Percentiles rank a stretch among this genome's conserved stretches.
Evolutionary conservation across 352 stramenopile genomes (phyloP).

Genomic region (Pythium biforme): DNA sequence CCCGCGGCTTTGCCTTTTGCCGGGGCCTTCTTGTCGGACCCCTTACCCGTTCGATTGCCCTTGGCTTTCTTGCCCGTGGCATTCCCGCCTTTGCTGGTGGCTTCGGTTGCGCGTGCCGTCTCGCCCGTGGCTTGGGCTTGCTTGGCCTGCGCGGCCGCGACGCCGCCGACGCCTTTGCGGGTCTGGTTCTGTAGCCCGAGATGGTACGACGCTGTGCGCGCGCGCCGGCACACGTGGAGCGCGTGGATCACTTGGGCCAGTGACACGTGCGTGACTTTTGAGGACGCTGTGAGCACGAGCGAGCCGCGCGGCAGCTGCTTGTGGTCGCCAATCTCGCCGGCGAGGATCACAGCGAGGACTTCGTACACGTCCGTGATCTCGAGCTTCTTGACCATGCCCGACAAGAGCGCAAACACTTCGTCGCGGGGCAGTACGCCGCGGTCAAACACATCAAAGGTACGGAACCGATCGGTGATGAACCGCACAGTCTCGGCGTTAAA

Average conservation of each 20-base stretch:
- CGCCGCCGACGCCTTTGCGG: constrained; percentile 21
- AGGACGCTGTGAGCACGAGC: constrained; percentile 24
- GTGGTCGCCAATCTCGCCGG: constrained; percentile 7
- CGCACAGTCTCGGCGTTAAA: constrained; percentile 34
- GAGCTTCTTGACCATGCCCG: constrained; percentile 31
- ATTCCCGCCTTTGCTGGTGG: neutral
- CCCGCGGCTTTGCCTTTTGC: neutral
- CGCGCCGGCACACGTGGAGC: constrained; percentile 23
- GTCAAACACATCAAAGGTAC: constrained; percentile 46
- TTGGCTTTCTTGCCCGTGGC: neutral
- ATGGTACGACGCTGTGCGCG: constrained; percentile 7
- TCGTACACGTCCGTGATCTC: constrained; percentile 48
- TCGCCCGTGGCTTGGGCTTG: neutral
- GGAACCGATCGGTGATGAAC: constrained; percentile 37
- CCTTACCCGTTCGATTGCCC: neutral
- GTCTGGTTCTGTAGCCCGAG: neutral
- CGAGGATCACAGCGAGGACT: constrained; percentile 27
- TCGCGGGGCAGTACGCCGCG: constrained; percentile 33
- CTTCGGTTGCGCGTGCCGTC: neutral
- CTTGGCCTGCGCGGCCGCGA: neutral
- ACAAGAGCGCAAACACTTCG: constrained; percentile 43
- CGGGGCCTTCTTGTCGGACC: neutral
- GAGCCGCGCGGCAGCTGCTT: constrained; percentile 13
- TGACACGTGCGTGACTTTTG: constrained; percentile 19
- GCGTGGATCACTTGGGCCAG: constrained; percentile 32